Evolutionary conservation across 768 basidiomycete species (phyloP).

Genomic region (Termitomyces titanicus): DNA sequence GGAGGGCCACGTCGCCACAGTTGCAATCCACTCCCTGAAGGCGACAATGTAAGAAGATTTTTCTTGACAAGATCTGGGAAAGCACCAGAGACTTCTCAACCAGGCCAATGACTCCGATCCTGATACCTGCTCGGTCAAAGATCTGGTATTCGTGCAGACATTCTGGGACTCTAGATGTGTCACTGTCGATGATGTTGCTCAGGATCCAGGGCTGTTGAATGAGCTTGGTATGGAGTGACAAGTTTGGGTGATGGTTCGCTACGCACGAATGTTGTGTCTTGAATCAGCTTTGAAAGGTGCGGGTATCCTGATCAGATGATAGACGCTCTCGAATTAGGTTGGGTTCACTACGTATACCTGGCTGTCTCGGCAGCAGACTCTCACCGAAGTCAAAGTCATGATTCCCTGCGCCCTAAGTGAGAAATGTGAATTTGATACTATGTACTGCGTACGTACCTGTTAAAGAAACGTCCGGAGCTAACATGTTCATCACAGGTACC

Average conservation of each 20-base stretch:
- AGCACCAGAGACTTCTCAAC: constrained; percentile 64
- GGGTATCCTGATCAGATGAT: constrained; percentile 61
- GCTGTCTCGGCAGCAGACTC: neutral
- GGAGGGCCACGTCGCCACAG: constrained; percentile 82
- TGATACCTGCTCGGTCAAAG: constrained; percentile 65
- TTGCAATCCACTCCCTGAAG: constrained; percentile 82
- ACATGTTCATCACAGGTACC: constrained; percentile 83
- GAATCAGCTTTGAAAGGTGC: constrained; percentile 62
- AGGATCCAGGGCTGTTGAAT: constrained; percentile 78
- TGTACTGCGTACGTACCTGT: constrained; percentile 52
- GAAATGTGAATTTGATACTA: neutral
- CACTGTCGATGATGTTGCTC: constrained; percentile 78
- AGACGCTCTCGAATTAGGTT: neutral
- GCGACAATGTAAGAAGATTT: neutral
- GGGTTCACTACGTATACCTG: neutral
- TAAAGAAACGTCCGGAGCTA: constrained; percentile 76
- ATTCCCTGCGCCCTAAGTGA: constrained; percentile 53
- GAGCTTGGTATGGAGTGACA: neutral
- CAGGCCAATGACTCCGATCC: constrained; percentile 80
- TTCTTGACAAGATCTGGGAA: neutral
- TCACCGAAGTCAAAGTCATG: constrained; percentile 90
- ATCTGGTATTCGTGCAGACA: constrained; percentile 58
- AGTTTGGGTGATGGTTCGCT: neutral
- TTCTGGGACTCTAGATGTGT: constrained; percentile 60
- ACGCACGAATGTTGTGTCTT: constrained; percentile 73